Evolutionary conservation across 2,329 filamentous ascomycete genomes (phyloP), one percentile per base, ranked within the genome.

Genomic region (Aspergillus transmontanensis): DNA sequence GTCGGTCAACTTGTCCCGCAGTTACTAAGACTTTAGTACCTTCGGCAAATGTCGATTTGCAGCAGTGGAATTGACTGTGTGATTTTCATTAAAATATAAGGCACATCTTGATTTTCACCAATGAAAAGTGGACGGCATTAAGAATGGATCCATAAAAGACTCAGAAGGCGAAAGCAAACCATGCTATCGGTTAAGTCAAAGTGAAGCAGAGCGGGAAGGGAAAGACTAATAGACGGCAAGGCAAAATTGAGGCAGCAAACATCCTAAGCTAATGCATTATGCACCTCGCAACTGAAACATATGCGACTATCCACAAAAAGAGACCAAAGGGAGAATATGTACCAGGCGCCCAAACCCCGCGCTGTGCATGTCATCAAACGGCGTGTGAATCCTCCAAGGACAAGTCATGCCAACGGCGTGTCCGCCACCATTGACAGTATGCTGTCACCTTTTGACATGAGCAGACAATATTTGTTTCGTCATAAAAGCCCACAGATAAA

Each of bases 291-390:
- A 64, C 57, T 61, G 57, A 51, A 62, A 63, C 61, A 60, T 53
- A 70, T 69, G 65, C 62, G 68, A 64, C 61, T 69, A 71, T 68
- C 61, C 64, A 70, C 66, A 69, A 63, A 60, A 51, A 51, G 19
- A 32, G 64, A 60, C 53, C 59, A 62, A 58, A 56, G 51, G 57
- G 61, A 66, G 68, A 63, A 69, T 64, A 71, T 72, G 64, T 71
- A 75, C 71, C 75, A 74, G 68, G 73, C 77, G 77, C 78, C 78
- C 68, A 71, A 79, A 79, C 77, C 74, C 78, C 77, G 72, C 74
- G 78, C 78, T 79, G 75, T 79, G 75, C 76, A 79, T 76, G 72
- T 72, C 69, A 72, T 69, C 67, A 70, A 68, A 71, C 59, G 59
- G 61, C 43, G 43, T 58, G 62, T 61, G 54, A 57, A 58, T 61